Conservation (phyloP, 148 eudicot species). For the Gaultheria prostrata region DNA sequence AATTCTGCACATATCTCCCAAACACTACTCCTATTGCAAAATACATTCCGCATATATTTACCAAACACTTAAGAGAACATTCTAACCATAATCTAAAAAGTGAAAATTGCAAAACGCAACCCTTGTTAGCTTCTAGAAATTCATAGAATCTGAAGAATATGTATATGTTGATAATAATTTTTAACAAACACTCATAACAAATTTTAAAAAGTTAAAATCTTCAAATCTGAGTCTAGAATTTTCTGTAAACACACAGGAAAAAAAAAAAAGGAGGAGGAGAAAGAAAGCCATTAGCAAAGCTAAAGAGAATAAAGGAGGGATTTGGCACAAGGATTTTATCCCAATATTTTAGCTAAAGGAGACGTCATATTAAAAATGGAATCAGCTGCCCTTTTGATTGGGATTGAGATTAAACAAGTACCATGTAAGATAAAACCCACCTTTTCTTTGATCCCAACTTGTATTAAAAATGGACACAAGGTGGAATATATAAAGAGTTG, state of each 20-base stretch:
- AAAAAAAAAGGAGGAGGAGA: neutral
- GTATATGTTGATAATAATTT: no score
- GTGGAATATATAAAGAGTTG: neutral
- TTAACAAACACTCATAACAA: no score
- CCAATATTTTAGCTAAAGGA: neutral
- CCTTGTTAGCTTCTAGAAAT: no score
- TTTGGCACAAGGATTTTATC: neutral
- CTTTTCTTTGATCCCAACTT: neutral
- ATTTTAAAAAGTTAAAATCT: no score
- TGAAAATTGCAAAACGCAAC: no score
- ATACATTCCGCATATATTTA: no score
- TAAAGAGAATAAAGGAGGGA: neutral
- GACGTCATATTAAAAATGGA: neutral
- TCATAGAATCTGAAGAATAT: no score
- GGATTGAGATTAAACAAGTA: neutral
- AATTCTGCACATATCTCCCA: no score
- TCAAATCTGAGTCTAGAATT: no score
- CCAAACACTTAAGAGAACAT: no score
- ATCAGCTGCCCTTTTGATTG: neutral
- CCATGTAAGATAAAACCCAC: neutral
- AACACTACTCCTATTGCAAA: no score
- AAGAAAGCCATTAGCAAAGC: neutral
- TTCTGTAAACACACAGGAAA: neutral
- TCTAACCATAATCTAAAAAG: no score
- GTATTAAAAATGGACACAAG: neutral